Evolutionary conservation across 2,329 filamentous ascomycete species (phyloP).

Genomic region (Beauveria varroae): DNA sequence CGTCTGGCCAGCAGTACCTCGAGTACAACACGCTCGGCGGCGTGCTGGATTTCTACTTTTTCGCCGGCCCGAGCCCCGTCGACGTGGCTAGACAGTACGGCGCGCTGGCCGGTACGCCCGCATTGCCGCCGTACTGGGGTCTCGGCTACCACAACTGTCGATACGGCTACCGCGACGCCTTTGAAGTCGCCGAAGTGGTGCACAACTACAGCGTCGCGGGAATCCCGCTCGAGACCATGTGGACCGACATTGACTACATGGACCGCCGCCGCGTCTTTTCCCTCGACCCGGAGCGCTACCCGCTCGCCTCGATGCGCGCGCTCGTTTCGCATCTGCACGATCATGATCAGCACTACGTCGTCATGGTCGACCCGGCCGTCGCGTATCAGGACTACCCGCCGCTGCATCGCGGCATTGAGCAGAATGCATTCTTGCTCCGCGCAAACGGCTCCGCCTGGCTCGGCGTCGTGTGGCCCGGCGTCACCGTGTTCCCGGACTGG

Average conservation of each 20-base stretch:
- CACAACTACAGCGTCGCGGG: constrained; percentile 57
- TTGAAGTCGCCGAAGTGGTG: constrained; percentile 58
- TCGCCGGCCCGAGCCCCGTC: constrained; percentile 60
- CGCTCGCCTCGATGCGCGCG: constrained; percentile 53
- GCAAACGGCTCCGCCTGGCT: constrained; percentile 46
- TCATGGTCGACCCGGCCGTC: constrained; percentile 70
- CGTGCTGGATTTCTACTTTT: constrained; percentile 75
- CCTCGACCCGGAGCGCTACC: constrained; percentile 56
- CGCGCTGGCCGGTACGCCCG: constrained; percentile 58
- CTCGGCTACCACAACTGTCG: constrained; percentile 75
- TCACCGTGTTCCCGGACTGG: constrained; percentile 68
- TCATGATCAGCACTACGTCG: constrained; percentile 60
- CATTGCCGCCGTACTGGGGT: constrained; percentile 75
- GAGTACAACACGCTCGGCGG: constrained; percentile 79
- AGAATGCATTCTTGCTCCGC: constrained; percentile 38
- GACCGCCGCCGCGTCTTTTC: constrained; percentile 44
- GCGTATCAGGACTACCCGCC: constrained; percentile 48
- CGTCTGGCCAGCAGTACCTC: constrained; percentile 53
- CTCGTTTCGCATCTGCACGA: constrained; percentile 59
- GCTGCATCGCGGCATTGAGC: constrained; percentile 32
- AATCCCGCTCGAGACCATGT: constrained; percentile 54
- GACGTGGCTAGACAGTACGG: constrained; percentile 67
- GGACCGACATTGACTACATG: constrained; percentile 39
- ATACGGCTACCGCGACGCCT: constrained; percentile 65
- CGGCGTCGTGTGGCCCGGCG: constrained; percentile 73